Conservation (phyloP, 495 filamentous ascomycete species). For the Lasiosphaeria miniovina region DNA sequence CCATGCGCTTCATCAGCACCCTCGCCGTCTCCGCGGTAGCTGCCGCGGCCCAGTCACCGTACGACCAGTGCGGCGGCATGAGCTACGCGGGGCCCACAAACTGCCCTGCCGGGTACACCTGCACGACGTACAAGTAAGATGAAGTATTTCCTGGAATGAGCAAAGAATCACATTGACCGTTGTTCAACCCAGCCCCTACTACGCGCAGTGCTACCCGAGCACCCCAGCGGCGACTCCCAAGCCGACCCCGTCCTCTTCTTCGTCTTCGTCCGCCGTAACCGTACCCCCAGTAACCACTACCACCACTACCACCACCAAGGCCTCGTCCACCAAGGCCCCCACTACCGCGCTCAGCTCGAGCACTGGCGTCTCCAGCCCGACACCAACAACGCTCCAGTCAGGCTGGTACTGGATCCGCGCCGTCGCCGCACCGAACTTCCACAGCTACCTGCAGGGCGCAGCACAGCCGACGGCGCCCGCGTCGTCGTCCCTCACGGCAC, state of each 20-base stretch:
- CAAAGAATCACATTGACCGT: background rate
- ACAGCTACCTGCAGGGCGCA: constrained; percentile 49
- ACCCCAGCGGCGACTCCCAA: constrained; percentile 10
- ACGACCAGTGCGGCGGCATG: constrained; percentile 22
- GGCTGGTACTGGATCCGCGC: constrained; percentile 53
- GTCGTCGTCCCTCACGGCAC: constrained; percentile 26
- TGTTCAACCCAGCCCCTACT: constrained; percentile 13
- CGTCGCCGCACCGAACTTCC: constrained; percentile 49
- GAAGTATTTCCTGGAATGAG: background rate
- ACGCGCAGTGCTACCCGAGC: constrained; percentile 21
- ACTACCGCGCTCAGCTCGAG: constrained; percentile 18
- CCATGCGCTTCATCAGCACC: constrained; percentile 15
- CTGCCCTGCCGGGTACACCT: constrained; percentile 18
- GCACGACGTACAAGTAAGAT: constrained; percentile 22
- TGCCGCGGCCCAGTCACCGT: constrained; percentile 21
- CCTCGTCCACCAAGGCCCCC: constrained; percentile 6
- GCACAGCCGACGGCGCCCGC: constrained; percentile 21
- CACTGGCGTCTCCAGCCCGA: constrained; percentile 33
- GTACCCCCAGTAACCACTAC: constrained; percentile 8
- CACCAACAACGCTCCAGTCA: constrained; percentile 38
- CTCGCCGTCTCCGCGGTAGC: constrained; percentile 17
- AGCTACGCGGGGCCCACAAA: constrained; percentile 10
- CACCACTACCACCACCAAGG: constrained; percentile 3
- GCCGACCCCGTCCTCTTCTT: constrained; percentile 4
- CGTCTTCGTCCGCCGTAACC: constrained; percentile 3